Evolutionary conservation across 306 rosid genomes (phyloP), one percentile per base, ranked within the genome.

Genomic region (Mucuna pruriens): DNA sequence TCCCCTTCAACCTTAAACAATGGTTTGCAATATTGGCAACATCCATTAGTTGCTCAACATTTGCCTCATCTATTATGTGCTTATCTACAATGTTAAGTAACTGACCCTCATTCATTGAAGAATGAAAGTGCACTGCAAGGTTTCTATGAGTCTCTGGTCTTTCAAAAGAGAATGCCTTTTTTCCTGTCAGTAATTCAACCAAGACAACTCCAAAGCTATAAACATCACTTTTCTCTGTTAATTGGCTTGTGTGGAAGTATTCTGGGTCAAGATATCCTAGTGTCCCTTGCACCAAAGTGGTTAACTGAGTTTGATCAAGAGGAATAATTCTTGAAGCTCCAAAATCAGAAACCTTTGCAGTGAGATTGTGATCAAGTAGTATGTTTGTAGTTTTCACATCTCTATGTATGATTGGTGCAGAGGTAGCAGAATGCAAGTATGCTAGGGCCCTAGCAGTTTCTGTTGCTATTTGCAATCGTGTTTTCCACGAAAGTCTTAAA

Each of bases 191-290:
- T 5, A 89, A 42, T 82, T 89, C 92, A 0, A 76, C 66, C 7
- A 91, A 34, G 3, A 87, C 86, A 2, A 91, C 89, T 6, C 89
- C 92, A n/a, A 91, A 91, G 25, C 94, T 87, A 39, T 89, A 87
- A 0, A 91, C 94, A 77, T 89, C 94, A 62, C 92, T 90, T n/a
- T 90, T 90, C 26, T 85, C 86, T 13, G 89, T 90, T 60, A 89
- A 42, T 1, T 83, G 84, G 23, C 90, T 84, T 6, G 89, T 79
- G 2, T 55, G 82, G 42, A 88, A 63, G 39, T 87, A 90, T 40
- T 89, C 87, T 0, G 91, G 93, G 42, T 89, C 90, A 6, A 89
- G 80, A 55, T 87, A 89, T 1, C 89, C 91, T 0, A 76, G 33
- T 13, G 93, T 89, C 25, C 93, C 93, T 6, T 81, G 82, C 52